A percentile compares a stretch with the other conserved stretches of the same genome.
phyloP scores from a whole-genome alignment of 1,284 basidiomycete genomes.

The Cryptococcus depauperatus region DNA sequence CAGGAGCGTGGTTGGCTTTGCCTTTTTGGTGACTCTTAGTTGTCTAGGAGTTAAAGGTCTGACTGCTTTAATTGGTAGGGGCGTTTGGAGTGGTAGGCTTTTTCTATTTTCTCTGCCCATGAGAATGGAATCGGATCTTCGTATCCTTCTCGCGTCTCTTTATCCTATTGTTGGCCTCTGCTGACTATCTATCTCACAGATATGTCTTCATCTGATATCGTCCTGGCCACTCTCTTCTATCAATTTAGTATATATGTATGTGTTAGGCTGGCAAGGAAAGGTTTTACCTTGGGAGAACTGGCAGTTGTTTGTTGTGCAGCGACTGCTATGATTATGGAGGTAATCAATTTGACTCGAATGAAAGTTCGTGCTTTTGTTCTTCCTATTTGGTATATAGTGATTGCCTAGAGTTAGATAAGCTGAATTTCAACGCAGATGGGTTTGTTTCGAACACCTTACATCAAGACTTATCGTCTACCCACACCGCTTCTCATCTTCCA shows the following conservation, averaged over 20 bases:
- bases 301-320: constrained; percentile 80
- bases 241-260: constrained; percentile 86
- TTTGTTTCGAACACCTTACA: constrained; percentile 70
- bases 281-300: constrained; percentile 91
- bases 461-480: constrained; percentile 87
- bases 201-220: constrained; percentile 68
- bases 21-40: constrained; percentile 38
- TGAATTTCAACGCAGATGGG: constrained; percentile 53
- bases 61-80: constrained; percentile 33
- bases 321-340: constrained; percentile 77
- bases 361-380: constrained; percentile 51
- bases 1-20: constrained; percentile 38
- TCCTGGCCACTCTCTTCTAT: constrained; percentile 70
- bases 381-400: background rate
- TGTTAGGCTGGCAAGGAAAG: constrained; percentile 78
- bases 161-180: background rate
- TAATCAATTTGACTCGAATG: constrained; percentile 69
- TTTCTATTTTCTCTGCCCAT: background rate
- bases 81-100: constrained; percentile 39
- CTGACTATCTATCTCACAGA: constrained; percentile 48
- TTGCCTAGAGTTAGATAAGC: constrained; percentile 1
- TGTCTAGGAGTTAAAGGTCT: constrained; percentile 40
- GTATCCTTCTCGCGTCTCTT: background rate
- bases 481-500: constrained; percentile 89
- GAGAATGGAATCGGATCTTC: background rate